Evolutionary conservation across 2,329 filamentous ascomycete species (phyloP).

Genomic region (Hypoxylon sp.): DNA sequence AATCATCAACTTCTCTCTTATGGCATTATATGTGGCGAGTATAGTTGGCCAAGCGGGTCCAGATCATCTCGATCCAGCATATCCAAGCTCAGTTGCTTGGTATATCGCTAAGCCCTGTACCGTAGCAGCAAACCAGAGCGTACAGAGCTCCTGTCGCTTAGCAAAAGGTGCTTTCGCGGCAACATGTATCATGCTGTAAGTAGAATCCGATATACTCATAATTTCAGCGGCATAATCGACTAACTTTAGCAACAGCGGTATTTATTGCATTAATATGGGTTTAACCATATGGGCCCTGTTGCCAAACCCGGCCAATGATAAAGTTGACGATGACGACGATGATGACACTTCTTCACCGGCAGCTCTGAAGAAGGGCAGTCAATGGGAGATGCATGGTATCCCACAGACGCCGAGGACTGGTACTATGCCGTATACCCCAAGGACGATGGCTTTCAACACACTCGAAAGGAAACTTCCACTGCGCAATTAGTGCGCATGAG

Average conservation of each 20-base stretch:
- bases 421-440: slow-evolving; percentile 70
- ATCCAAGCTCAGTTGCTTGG: slow-evolving; percentile 77
- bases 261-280: slow-evolving; percentile 72
- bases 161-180: slow-evolving; percentile 77
- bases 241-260: slow-evolving; percentile 59
- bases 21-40: slow-evolving; percentile 75
- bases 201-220: slow-evolving; percentile 20
- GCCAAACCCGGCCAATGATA: slow-evolving; percentile 69
- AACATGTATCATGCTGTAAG: slow-evolving; percentile 78
- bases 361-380: slow-evolving; percentile 60
- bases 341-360: slow-evolving; percentile 56
- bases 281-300: slow-evolving; percentile 72
- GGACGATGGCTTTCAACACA: slow-evolving; percentile 77
- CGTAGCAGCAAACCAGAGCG: slow-evolving; percentile 68
- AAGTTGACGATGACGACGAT: slow-evolving; percentile 61
- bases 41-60: slow-evolving; percentile 80
- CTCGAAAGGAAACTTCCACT: slow-evolving; percentile 71
- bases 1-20: slow-evolving; percentile 69
- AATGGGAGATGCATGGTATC: slow-evolving; percentile 72
- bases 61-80: slow-evolving; percentile 76
- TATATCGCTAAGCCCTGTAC: slow-evolving; percentile 80
- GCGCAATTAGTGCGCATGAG: slow-evolving; percentile 54
- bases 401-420: slow-evolving; percentile 56
- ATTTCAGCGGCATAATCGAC: slow-evolving; percentile 5
- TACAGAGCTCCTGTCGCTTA: slow-evolving; percentile 73